Conservation (phyloP, 2,329 filamentous ascomycete genomes). For the Helotiales sp. region DNA sequence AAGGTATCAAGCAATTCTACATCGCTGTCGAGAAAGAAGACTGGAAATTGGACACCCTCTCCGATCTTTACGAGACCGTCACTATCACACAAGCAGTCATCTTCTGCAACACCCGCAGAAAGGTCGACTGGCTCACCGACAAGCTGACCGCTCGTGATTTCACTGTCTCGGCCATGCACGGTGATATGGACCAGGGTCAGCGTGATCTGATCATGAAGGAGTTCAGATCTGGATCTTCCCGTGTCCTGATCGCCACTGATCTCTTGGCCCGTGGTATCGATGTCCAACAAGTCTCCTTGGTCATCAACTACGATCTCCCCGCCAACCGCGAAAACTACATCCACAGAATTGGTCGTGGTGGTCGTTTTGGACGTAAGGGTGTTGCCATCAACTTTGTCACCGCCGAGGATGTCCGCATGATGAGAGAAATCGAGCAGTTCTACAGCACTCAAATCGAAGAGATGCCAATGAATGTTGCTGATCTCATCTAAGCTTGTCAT, state of each 20-base stretch:
- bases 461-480: conserved; percentile 95
- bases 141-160: conserved; percentile 99
- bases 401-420: conserved; percentile 98
- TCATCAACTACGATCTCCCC: conserved; percentile 99
- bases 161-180: conserved; percentile 99
- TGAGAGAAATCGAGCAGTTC: conserved; percentile 99
- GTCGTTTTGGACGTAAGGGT: conserved; percentile 99
- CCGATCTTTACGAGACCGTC: conserved; percentile 97
- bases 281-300: conserved; percentile 98
- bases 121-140: conserved; percentile 99
- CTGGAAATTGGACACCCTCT: conserved; percentile 99
- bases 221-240: conserved; percentile 97
- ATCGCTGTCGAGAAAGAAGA: conserved; percentile 99
- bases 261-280: conserved; percentile 99
- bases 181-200: conserved; percentile 97
- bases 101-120: conserved; percentile 99
- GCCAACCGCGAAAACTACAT: conserved; percentile 99
- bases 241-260: conserved; percentile 98
- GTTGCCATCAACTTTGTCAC: conserved; percentile 99
- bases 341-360: conserved; percentile 98
- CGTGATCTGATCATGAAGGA: conserved; percentile 99
- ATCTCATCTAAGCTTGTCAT: conserved; percentile 62
- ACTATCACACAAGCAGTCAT: conserved; percentile 99
- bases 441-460: conserved; percentile 99
- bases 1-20: conserved; percentile 99